Base-by-base conservation (phyloP, 169 alveolate species). In the Cystoisospora suis region DNA sequence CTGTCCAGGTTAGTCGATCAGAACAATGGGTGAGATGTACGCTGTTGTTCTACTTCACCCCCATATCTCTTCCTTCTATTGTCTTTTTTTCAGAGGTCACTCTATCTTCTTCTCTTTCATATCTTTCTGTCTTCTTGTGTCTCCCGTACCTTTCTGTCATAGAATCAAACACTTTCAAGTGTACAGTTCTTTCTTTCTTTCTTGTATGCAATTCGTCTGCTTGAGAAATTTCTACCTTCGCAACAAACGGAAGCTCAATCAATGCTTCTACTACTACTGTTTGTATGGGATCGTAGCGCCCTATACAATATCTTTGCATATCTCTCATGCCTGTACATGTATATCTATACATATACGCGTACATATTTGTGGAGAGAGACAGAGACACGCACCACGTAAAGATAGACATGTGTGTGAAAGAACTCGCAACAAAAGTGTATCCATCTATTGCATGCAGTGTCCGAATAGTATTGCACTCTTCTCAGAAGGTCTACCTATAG, bases 1-100 rank as follows among this genome's bases (percentile, higher is more conserved):
- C 97, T 23, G 92, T 95, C 0, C 96, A 95, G 92, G 96, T 94
- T 9, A 0, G 93, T 79, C 81, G 53, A 75, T 77, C 56, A 3
- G 32, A 32, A 32, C 7, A 46, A n/a, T 5, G 44, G 46, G 12
- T 32, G 81, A 29, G 83, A n/a, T n/a, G n/a, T n/a, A n/a, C n/a
- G n/a, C n/a, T n/a, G n/a, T n/a, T n/a, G n/a, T 23, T 75, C 83
- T n/a, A n/a, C 87, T 81, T 42, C 3, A 6, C 40, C 40, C 15
- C 40, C 12, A 53, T 23, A 29, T 29, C 47, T 36, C 32, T 81
- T 32, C 36, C 38, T 87, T 70, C n/a, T n/a, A 80, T 65, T n/a
- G n/a, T n/a, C n/a, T n/a, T n/a, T n/a, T n/a, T n/a, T n/a, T n/a
- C n/a, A n/a, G n/a, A n/a, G n/a, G n/a, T n/a, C 59, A 42, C 17